Evolutionary conservation across 345 rosid species (phyloP), one percentile per base, ranked within the genome.

Genomic region (Eucalyptus leucophloia): DNA sequence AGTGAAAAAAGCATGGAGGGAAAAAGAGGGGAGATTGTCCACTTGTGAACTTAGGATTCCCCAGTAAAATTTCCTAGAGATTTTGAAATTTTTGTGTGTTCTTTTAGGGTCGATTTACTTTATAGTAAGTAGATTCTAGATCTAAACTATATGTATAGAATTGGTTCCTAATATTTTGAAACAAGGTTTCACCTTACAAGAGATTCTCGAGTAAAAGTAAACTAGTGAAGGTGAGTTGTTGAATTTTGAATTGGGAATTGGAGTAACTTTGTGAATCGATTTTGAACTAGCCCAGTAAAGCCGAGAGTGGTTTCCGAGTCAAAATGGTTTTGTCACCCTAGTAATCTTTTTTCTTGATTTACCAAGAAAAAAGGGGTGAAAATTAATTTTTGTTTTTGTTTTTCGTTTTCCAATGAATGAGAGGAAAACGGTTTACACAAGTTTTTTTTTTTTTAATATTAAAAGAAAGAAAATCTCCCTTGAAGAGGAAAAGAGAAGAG

Each of bases 261-360:
- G 12, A 67, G 11, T 3, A 8, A 0, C 23, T 9, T 32, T 32
- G 2, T 32, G 18, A 67, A 32, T 32, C 0, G 0, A 26, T 56
- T 56, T 56, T 56, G 7, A 56, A 56, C 30, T 9, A 26, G 30
- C 62, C 13, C 1, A 53, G 0, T 8, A 53, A 53, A 53, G 2
- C 26, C 2, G 5, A 21, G 58, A 53, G 15, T 8, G 37, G 19
- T n/a, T 65, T n/a, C 0, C 3, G 7, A n/a, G 18, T 14, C 17
- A 13, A 62, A 62, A 62, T 30, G 72, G 72, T 5, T 15, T n/a
- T 56, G 30, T n/a, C 4, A 4, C 12, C 80, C 23, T 32, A 24
- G 62, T 65, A n/a, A 14, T 32, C 18, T 17, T 32, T 67, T 67
- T 32, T 17, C 9, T 32, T 4, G 12, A 12, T 32, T 8, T 8